phyloP scores from a whole-genome alignment of 768 basidiomycete genomes.

The Astraeus odoratus region DNA sequence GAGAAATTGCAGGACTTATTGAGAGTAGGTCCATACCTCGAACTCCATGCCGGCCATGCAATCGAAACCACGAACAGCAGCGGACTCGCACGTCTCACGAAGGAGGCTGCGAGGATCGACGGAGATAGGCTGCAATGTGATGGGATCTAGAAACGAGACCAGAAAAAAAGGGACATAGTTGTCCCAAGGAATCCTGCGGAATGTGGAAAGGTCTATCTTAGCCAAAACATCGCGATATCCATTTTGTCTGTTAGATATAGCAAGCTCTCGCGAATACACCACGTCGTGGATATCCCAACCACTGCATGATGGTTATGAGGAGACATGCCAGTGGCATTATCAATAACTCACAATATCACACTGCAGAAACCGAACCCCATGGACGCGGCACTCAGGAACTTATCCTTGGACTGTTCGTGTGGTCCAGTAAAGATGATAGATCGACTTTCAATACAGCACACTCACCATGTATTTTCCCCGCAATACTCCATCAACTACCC shows the following conservation, averaged over 20 bases:
- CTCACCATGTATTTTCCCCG: constrained; percentile 91
- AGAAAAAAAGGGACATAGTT: constrained; percentile 90
- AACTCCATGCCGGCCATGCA: constrained; percentile 90
- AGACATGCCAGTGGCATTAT: too few species aligned
- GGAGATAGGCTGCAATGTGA: constrained; percentile 65
- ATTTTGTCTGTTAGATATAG: constrained; percentile 86
- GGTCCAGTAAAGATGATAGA: constrained; percentile 6
- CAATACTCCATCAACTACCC: constrained; percentile 82
- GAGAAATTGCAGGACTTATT: constrained; percentile 1
- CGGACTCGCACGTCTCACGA: constrained; percentile 46
- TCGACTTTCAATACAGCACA: background rate
- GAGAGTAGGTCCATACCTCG: constrained; percentile 49
- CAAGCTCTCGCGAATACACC: constrained; percentile 77
- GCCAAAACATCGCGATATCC: constrained; percentile 91
- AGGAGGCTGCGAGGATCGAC: constrained; percentile 88
- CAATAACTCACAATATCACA: constrained; percentile 80
- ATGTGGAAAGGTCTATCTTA: constrained; percentile 78
- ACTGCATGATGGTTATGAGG: constrained; percentile 29
- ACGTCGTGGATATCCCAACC: constrained; percentile 92
- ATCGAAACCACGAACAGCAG: constrained; percentile 41
- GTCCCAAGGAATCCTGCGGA: constrained; percentile 89
- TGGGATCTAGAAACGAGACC: constrained; percentile 84
- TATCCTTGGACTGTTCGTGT: constrained; percentile 67
- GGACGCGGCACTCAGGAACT: constrained; percentile 77
- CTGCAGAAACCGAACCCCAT: constrained; percentile 93